phyloP scores from a whole-genome alignment of 768 basidiomycete species.

The Podaxis sp. region DNA sequence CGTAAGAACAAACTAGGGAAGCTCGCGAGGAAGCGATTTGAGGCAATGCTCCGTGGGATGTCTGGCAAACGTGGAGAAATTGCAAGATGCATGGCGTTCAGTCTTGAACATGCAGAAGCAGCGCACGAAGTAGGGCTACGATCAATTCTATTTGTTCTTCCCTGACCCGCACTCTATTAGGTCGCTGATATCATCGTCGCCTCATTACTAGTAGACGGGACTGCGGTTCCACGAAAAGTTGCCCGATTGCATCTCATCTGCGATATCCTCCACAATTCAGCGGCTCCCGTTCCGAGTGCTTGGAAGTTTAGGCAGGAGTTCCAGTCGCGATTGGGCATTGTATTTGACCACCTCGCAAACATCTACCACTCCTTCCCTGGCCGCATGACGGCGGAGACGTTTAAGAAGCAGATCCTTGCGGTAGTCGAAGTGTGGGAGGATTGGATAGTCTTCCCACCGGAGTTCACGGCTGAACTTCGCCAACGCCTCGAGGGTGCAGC shows the following conservation, averaged over 20 bases:
- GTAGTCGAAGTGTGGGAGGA: slow-evolving; percentile 98
- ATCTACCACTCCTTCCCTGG: slow-evolving; percentile 97
- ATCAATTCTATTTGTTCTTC: not conserved
- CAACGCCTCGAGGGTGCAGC: slow-evolving; percentile 67
- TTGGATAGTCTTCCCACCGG: slow-evolving; percentile 94
- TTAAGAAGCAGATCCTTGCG: slow-evolving; percentile 87
- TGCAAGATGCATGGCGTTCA: slow-evolving; percentile 96
- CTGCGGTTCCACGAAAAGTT: slow-evolving; percentile 96
- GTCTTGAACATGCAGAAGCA: slow-evolving; percentile 94
- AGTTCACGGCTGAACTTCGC: slow-evolving; percentile 76
- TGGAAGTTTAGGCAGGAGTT: slow-evolving; percentile 98
- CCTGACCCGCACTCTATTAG: slow-evolving; percentile 38
- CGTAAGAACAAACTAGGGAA: slow-evolving; percentile 78
- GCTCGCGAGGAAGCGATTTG: slow-evolving; percentile 81
- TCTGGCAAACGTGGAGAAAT: slow-evolving; percentile 88
- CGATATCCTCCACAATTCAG: slow-evolving; percentile 97
- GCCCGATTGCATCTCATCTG: slow-evolving; percentile 94
- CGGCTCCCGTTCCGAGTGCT: slow-evolving; percentile 89
- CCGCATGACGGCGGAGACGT: slow-evolving; percentile 92
- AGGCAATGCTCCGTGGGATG: slow-evolving; percentile 85
- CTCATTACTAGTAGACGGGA: slow-evolving; percentile 87
- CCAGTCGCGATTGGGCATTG: slow-evolving; percentile 85
- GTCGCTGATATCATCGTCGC: slow-evolving; percentile 88
- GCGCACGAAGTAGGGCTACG: slow-evolving; percentile 72
- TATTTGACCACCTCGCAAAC: slow-evolving; percentile 93